Percentiles rank a stretch among this genome's conserved stretches.
Conservation (phyloP, 2,329 filamentous ascomycete species). For the Tetracladium maxilliforme region DNA sequence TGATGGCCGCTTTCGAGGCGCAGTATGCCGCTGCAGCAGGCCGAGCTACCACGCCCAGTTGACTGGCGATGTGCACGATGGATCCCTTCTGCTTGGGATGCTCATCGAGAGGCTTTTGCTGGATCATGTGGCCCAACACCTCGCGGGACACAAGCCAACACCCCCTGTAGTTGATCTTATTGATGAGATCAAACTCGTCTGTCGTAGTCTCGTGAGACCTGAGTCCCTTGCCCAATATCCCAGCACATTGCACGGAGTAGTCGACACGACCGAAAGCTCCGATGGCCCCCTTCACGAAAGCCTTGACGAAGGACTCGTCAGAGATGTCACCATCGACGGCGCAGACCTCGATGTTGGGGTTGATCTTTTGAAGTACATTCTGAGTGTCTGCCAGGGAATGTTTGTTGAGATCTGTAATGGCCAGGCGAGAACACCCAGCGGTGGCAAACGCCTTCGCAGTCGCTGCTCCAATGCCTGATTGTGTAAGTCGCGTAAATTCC, state of each 20-base stretch:
- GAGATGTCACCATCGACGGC: slow-evolving; percentile 18
- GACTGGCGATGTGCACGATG: slow-evolving; percentile 29
- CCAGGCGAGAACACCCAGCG: slow-evolving; percentile 26
- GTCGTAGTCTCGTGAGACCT: slow-evolving; percentile 17
- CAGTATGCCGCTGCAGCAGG: slow-evolving; percentile 28
- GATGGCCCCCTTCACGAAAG: slow-evolving; percentile 16
- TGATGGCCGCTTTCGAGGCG: slow-evolving; percentile 28
- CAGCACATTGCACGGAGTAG: slow-evolving; percentile 29
- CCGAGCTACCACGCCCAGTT: slow-evolving; percentile 24
- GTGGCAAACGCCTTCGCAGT: slow-evolving; percentile 25
- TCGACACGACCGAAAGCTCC: slow-evolving; percentile 23
- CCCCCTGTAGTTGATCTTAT: slow-evolving; percentile 26
- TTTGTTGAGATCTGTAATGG: slow-evolving; percentile 21
- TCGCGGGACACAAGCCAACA: slow-evolving; percentile 27
- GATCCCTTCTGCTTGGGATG: slow-evolving; percentile 22
- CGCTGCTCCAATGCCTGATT: slow-evolving; percentile 24
- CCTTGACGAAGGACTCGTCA: slow-evolving; percentile 16
- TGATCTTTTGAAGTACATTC: slow-evolving; percentile 12
- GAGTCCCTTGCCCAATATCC: slow-evolving; percentile 20
- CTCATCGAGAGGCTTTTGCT: slow-evolving; percentile 26
- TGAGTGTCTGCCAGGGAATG: slow-evolving; percentile 17
- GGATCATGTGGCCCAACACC: slow-evolving; percentile 25
- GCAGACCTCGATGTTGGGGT: slow-evolving; percentile 9
- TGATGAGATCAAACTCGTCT: slow-evolving; percentile 25
- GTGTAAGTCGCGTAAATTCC: slow-evolving; percentile 1